Percentiles rank a stretch among this genome's conserved stretches.
Conservation (phyloP, 768 basidiomycete species). For the Pleurotus tuber-regium region DNA sequence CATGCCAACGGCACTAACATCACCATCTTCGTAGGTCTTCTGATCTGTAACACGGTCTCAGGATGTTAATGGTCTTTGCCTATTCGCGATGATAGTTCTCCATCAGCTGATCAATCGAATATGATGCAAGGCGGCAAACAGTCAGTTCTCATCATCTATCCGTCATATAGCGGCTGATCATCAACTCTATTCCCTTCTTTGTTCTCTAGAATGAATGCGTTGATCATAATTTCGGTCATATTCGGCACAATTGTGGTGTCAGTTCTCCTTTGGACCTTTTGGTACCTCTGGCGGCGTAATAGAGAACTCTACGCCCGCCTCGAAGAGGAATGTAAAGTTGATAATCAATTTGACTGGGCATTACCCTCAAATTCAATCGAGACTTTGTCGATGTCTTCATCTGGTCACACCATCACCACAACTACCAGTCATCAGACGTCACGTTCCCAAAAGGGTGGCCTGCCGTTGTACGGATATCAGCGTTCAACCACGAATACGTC, state of each 20-base stretch:
- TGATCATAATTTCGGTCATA: not conserved
- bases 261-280: not conserved
- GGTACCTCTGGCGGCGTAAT: conserved; percentile 3
- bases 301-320: not conserved
- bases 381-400: too few relatives aligned
- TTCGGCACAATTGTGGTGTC: conserved; percentile 6
- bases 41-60: too few relatives aligned
- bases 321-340: conserved; percentile 2
- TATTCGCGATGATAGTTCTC: too few relatives aligned
- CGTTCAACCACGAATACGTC: too few relatives aligned
- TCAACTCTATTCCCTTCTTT: not conserved
- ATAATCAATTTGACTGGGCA: conserved; percentile 6
- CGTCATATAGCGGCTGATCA: not conserved
- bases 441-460: too few relatives aligned
- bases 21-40: too few relatives aligned
- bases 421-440: too few relatives aligned
- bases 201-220: not conserved
- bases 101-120: too few relatives aligned
- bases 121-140: not conserved
- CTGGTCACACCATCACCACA: too few relatives aligned
- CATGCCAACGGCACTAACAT: not conserved
- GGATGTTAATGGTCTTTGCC: too few relatives aligned
- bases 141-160: not conserved
- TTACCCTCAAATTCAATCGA: not conserved
- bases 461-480: not conserved